phyloP scores from a whole-genome alignment of 495 filamentous ascomycete genomes.

The Tuber microsphaerosporum region DNA sequence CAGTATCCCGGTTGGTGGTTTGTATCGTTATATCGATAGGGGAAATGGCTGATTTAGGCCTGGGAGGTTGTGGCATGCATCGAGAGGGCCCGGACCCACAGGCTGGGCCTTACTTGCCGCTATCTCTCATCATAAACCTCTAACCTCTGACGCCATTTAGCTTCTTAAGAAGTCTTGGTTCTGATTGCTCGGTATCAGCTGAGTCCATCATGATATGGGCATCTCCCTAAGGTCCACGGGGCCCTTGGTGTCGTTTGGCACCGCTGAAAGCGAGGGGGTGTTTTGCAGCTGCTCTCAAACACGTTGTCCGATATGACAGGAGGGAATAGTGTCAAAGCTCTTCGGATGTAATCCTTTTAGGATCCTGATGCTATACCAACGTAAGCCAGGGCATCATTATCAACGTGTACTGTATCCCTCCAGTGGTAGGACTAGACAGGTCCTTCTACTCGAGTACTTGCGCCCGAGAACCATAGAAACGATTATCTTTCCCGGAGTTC shows the following conservation, averaged over 20 bases:
- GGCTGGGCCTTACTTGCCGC: background rate
- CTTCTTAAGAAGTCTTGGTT: background rate
- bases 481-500: background rate
- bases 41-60: background rate
- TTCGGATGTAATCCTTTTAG: background rate
- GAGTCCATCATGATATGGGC: background rate
- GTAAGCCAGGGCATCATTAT: background rate
- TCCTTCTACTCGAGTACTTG: background rate
- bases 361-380: constrained; percentile 2
- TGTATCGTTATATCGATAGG: background rate
- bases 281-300: background rate
- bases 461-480: background rate
- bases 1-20: background rate
- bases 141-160: background rate
- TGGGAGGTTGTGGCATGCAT: background rate
- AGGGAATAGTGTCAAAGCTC: background rate
- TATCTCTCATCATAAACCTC: background rate
- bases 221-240: background rate
- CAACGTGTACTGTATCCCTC: background rate
- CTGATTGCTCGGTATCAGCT: background rate
- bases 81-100: background rate
- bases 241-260: background rate
- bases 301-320: constrained; percentile 5
- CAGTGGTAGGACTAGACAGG: background rate
- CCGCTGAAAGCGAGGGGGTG: background rate